These are phyloP conservation scores for Eucalyptus sp. DNA, from an alignment of 345 rosid species.

Conservation along the genomic window DNA sequence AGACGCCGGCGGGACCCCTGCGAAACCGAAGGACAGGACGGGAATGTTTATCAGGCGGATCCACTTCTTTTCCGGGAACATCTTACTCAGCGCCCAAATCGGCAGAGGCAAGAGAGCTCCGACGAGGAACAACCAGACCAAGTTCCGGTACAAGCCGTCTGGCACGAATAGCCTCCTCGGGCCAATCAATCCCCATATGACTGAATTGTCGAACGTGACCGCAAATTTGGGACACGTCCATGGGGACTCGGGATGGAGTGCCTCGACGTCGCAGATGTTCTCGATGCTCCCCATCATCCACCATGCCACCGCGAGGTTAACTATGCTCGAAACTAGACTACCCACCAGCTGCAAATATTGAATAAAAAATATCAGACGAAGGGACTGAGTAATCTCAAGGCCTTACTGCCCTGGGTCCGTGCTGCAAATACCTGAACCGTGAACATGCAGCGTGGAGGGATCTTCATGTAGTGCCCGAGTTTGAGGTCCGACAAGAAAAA, in stretches of 20 bases:
- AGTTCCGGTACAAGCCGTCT: constrained; percentile 75
- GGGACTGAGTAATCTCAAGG: not conserved
- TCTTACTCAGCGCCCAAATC: constrained; percentile 64
- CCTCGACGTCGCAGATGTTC: constrained; percentile 69
- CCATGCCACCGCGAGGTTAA: constrained; percentile 90
- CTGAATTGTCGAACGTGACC: constrained; percentile 89
- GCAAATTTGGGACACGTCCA: constrained; percentile 97
- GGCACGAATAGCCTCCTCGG: constrained; percentile 75
- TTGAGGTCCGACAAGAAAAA: constrained; percentile 91
- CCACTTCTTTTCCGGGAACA: constrained; percentile 86
- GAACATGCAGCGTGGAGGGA: constrained; percentile 94
- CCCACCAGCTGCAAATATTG: constrained; percentile 49
- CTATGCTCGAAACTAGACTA: constrained; percentile 59
- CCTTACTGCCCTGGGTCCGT: constrained; percentile 20
- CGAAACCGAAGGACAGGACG: constrained; percentile 76
- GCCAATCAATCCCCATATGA: constrained; percentile 94
- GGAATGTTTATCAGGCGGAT: constrained; percentile 91
- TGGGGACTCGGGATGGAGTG: constrained; percentile 60
- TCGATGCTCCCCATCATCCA: constrained; percentile 83
- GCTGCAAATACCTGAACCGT: constrained; percentile 68
- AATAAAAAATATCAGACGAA: not conserved
- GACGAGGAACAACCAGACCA: constrained; percentile 82
- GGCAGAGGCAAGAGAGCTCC: constrained; percentile 91
- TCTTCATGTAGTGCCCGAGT: constrained; percentile 99
- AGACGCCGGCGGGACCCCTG: constrained; percentile 95